phyloP scores from a whole-genome alignment of 805 yeast genomes.

The Ogataea nonfermentans region DNA sequence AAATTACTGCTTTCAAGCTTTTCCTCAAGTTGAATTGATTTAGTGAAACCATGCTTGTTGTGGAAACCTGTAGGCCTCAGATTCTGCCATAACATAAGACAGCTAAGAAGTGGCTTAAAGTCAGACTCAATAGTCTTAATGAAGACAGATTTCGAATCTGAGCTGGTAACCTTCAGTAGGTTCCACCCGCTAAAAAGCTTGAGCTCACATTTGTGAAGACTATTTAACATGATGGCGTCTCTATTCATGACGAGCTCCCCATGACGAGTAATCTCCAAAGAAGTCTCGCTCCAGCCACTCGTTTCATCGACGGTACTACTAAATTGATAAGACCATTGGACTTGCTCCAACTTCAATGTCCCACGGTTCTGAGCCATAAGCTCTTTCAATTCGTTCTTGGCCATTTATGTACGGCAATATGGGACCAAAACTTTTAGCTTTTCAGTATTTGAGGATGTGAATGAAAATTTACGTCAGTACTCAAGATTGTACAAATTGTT shows the following conservation, averaged over 20 bases:
- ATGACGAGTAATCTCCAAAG: conserved; percentile 24
- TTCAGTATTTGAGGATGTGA: background rate
- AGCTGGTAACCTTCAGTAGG: conserved; percentile 44
- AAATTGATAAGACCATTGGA: conserved; percentile 26
- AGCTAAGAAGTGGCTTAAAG: conserved; percentile 37
- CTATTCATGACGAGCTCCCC: conserved; percentile 29
- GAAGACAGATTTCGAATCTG: conserved; percentile 33
- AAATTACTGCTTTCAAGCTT: conserved; percentile 34
- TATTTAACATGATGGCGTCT: conserved; percentile 21
- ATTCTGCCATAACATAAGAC: conserved; percentile 50
- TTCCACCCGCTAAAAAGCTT: conserved; percentile 24
- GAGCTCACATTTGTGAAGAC: conserved; percentile 32
- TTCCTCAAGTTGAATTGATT: conserved; percentile 26
- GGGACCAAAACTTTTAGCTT: background rate
- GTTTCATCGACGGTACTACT: conserved; percentile 4
- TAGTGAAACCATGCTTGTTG: conserved; percentile 47
- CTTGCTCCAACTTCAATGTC: conserved; percentile 8
- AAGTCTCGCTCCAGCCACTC: conserved; percentile 22
- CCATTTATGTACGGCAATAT: background rate
- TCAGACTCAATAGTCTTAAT: conserved; percentile 16
- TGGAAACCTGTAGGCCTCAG: conserved; percentile 45
- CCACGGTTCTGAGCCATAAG: conserved; percentile 17
- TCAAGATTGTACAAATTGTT: too few species aligned
- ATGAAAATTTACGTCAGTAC: too few species aligned
- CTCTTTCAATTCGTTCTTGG: conserved; percentile 1